These are phyloP conservation scores for Coemansia sp. DNA, from an alignment of 192 early-diverging fungal species.

Conservation along the genomic window DNA sequence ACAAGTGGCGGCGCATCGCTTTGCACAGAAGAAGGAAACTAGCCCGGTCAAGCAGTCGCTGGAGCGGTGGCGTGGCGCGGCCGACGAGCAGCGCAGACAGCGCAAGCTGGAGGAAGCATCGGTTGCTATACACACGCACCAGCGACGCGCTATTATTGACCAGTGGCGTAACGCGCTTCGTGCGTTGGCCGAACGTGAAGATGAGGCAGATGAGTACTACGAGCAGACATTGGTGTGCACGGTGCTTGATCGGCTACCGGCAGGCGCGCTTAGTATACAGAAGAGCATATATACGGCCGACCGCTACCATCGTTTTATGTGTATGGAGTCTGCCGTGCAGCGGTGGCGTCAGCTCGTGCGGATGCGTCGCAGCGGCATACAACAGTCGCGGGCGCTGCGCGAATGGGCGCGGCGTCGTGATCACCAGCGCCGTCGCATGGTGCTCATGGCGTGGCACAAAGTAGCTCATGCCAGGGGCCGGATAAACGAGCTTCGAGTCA, in stretches of 20 bases:
- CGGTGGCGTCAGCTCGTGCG: constrained; percentile 1
- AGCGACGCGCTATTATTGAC: constrained; percentile 1
- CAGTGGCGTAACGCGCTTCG: constrained; percentile 3
- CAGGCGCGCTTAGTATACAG: not conserved
- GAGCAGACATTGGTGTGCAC: not conserved
- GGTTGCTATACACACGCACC: not conserved
- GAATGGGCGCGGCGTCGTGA: constrained; percentile 25
- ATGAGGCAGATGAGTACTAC: constrained; percentile 18
- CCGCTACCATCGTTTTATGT: constrained; percentile 2
- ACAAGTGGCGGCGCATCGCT: not conserved
- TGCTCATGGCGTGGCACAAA: constrained; percentile 38
- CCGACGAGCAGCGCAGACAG: constrained; percentile 1
- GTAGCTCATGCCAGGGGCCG: constrained; percentile 10
- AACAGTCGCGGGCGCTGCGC: constrained; percentile 33
- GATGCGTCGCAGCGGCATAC: constrained; percentile 12
- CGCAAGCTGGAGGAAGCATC: constrained; percentile 2
- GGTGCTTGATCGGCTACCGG: constrained; percentile 5
- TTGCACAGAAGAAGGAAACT: not conserved
- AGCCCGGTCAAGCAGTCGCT: constrained; percentile 4
- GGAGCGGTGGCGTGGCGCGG: constrained; percentile 16
- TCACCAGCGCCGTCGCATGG: constrained; percentile 26
- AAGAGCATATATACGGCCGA: not conserved
- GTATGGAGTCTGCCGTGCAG: not conserved
- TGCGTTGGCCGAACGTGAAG: not conserved
- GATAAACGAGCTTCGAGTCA: constrained; percentile 9